Percentiles rank a stretch among this genome's conserved stretches.
These are phyloP conservation scores for Diaporthe sp. DNA, from an alignment of 2,329 filamentous ascomycete genomes.

Conservation along the genomic window DNA sequence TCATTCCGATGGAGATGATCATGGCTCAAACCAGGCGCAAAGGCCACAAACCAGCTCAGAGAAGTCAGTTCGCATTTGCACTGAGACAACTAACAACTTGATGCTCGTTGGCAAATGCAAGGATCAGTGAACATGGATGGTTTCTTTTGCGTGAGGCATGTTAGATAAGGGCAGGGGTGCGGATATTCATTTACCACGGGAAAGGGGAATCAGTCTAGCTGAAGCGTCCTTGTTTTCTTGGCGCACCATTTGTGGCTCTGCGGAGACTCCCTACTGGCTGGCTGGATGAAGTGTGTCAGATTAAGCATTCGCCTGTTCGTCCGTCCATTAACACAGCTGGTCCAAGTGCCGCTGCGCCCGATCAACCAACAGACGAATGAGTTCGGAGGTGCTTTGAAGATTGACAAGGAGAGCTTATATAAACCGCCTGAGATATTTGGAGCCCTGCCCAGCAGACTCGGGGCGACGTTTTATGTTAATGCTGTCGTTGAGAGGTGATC, in stretches of 20 bases:
- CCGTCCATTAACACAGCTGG: not conserved
- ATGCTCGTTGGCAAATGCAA: no score
- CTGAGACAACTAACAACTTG: not conserved
- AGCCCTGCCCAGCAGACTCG: not conserved
- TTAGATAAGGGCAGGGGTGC: not conserved
- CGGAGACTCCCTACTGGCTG: not conserved
- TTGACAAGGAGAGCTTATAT: not conserved
- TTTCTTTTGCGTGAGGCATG: not conserved
- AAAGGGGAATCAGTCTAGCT: conserved; percentile 8
- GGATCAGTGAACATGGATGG: no score
- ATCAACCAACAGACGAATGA: not conserved
- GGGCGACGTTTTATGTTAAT: conserved; percentile 1
- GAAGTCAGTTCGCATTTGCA: no score
- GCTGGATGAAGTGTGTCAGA: not conserved
- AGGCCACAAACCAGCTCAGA: not conserved
- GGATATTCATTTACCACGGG: not conserved
- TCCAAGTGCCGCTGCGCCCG: not conserved
- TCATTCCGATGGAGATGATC: not conserved
- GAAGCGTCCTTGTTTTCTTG: conserved; percentile 6
- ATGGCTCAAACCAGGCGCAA: not conserved
- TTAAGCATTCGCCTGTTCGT: conserved; percentile 16
- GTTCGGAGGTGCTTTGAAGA: not conserved
- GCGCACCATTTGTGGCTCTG: not conserved
- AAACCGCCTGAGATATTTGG: not conserved
- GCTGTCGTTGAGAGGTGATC: not conserved